Base-by-base conservation (phyloP, 345 rosid genomes). In the Populus alba region DNA sequence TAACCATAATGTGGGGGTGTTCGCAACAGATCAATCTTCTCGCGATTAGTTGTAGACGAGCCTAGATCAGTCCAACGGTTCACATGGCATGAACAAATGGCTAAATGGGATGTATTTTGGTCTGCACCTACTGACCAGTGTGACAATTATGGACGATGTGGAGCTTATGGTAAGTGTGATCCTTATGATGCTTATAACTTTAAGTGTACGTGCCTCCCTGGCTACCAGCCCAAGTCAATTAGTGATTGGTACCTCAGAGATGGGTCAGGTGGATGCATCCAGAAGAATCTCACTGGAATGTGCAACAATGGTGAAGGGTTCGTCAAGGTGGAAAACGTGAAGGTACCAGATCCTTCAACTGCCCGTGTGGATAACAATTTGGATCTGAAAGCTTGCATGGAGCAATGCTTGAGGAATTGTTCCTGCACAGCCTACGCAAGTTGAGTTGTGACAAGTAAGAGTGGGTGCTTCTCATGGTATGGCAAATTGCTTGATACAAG, bases 131-230 rank as follows among this genome's bases (percentile, higher is more conserved):
- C 5, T 20, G 39, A 73, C 16, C 4, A 37, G 16, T 73, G 81
- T 68, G 77, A 80, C 2, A 6, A 1, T 7, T 75, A 75, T 61
- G 79, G 82, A 49, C 15, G 31, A 17, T 80, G 82, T 65, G 82
- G 79, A 27, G 22, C 75, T 16, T 63, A 55, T 15, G 12, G 82
- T 5, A 4, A 23, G 18, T 79, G 77, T 31, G 70, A 63, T 63
- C 23, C 72, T 25, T 61, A 62, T 18, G 68, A 35, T 72, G 79
- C 41, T 68, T 35, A 16, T 41, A 62, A 12, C 7, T 75, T 72
- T 33, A 82, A 72, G 25, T 78, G 82, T 27, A 13, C 74, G 29
- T 80, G 82, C 23, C 31, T 80, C 23, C 79, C 82, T 4, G 82
- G 82, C 16, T 75, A 51, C 13, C 55, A 75, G 25, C 79, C 82